Conservation (phyloP, 2,329 filamentous ascomycete genomes). For the Aspergillus latus region DNA sequence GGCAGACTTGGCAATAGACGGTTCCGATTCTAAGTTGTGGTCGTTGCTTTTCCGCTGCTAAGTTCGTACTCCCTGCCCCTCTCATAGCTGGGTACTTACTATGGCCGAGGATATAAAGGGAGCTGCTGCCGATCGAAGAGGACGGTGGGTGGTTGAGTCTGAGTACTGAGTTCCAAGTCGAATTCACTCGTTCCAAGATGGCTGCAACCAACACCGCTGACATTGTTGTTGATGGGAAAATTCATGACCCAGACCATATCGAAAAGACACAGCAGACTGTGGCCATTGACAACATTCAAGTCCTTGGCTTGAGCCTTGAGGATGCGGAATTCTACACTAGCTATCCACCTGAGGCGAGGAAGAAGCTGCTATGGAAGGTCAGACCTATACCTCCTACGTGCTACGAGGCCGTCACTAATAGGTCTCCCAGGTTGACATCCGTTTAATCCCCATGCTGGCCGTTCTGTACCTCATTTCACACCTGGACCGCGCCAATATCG, state of each 20-base stretch:
- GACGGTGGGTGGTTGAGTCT: neutral
- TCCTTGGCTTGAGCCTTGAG: constrained; percentile 28
- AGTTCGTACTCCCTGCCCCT: too few relatives aligned
- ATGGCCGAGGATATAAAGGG: neutral
- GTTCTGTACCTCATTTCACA: constrained; percentile 28
- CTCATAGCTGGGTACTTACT: neutral
- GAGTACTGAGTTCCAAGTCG: neutral
- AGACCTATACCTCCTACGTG: too few relatives aligned
- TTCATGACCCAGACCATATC: constrained; percentile 9
- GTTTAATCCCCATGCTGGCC: constrained; percentile 22
- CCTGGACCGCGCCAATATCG: constrained; percentile 31
- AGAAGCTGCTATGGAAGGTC: constrained; percentile 21
- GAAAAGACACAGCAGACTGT: constrained; percentile 20
- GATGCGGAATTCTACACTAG: constrained; percentile 34
- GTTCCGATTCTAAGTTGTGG: neutral
- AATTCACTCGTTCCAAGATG: neutral
- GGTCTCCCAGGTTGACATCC: constrained; percentile 16
- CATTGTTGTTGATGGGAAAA: constrained; percentile 12
- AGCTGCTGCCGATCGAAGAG: neutral
- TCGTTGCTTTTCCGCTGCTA: neutral
- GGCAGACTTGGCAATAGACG: neutral
- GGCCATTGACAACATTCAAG: constrained; percentile 31
- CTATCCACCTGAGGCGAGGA: constrained; percentile 27
- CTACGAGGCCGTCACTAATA: too few relatives aligned
- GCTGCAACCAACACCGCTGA: neutral